Conservation (phyloP, 352 stramenopile genomes). For the Phytophthora nicotianae region DNA sequence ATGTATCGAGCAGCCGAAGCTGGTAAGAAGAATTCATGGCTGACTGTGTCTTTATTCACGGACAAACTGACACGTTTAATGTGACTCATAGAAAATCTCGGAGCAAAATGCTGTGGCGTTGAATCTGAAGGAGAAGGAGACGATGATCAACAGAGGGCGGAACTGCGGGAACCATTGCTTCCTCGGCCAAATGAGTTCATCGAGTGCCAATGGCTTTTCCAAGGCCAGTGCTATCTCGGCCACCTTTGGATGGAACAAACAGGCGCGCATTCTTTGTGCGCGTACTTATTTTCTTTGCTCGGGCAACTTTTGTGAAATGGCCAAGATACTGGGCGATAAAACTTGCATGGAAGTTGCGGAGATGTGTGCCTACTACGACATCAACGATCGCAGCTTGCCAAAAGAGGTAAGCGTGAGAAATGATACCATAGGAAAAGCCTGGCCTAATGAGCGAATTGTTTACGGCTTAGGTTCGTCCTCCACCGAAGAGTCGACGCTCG, state of each 20-base stretch:
- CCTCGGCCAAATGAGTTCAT: slow-evolving; percentile 48
- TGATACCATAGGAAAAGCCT: neutral
- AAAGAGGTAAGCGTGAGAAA: slow-evolving; percentile 41
- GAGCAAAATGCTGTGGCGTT: slow-evolving; percentile 68
- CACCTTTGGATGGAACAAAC: slow-evolving; percentile 56
- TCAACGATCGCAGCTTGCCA: slow-evolving; percentile 61
- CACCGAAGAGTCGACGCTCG: slow-evolving; percentile 40
- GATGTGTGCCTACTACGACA: slow-evolving; percentile 69
- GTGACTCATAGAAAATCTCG: slow-evolving; percentile 43
- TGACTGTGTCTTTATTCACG: neutral
- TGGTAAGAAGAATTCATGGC: slow-evolving; percentile 35
- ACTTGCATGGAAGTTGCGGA: slow-evolving; percentile 77
- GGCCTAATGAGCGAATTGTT: no score
- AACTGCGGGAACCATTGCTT: slow-evolving; percentile 86
- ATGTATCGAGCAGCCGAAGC: slow-evolving; percentile 55
- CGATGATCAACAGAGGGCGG: slow-evolving; percentile 51
- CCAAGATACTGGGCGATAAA: slow-evolving; percentile 66
- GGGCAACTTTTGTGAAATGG: slow-evolving; percentile 83
- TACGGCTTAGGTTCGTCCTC: slow-evolving; percentile 26
- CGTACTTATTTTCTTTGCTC: slow-evolving; percentile 70
- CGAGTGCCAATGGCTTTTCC: slow-evolving; percentile 41
- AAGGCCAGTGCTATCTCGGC: slow-evolving; percentile 58
- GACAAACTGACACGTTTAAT: slow-evolving; percentile 12
- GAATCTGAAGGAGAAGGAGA: slow-evolving; percentile 45
- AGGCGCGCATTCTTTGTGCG: slow-evolving; percentile 51